Base-by-base conservation (phyloP, 441 rosid species). In the Croton setiger region DNA sequence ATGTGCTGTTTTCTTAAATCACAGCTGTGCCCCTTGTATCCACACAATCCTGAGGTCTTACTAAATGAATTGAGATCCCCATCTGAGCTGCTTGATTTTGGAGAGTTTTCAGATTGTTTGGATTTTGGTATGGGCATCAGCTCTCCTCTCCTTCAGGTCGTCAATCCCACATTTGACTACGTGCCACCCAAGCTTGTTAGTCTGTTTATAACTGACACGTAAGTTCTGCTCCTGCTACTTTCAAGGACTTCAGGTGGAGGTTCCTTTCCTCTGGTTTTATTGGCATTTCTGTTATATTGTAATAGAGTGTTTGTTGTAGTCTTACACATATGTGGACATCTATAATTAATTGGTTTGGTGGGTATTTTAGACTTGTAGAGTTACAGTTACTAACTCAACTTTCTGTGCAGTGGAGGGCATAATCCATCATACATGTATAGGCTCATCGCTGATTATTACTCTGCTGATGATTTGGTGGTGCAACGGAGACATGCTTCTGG, bases 171-270 rank as follows among this genome's bases (percentile, higher is more conserved):
- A 20, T 95, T 95, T 70, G 97, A 92, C 79, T 95, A 88, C 78
- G 97, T 95, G 60, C 99, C 99, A 44, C 97, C 98, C n/a, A 87
- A 85, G 83, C 96, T 91, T 77, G 97, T 92, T 78, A 95, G 95
- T 70, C 89, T 92, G 72, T 92, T 92, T 68, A 92, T 95, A 48
- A 95, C 99, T 70, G 99, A 92, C 72, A 92, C 91, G 97, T 95
- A 86, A 91, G 99, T 83, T 59, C n/a, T n/a, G n/a, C n/a, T n/a
- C n/a, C 51, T 44, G 41, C 71, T 53, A 36, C 69, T 56, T 53
- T 72, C 45, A 4, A 48, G 63, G 35, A 61, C 37, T 70, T 49
- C 39, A 54, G 3, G 21, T 63, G 52, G 13, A 17, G 41, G 55
- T 58, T 18, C 55, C 51, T 5, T n/a, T 36, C 27, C 49, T 49